Evolutionary conservation across 345 rosid species (phyloP).

Genomic region (Citrus sp.): DNA sequence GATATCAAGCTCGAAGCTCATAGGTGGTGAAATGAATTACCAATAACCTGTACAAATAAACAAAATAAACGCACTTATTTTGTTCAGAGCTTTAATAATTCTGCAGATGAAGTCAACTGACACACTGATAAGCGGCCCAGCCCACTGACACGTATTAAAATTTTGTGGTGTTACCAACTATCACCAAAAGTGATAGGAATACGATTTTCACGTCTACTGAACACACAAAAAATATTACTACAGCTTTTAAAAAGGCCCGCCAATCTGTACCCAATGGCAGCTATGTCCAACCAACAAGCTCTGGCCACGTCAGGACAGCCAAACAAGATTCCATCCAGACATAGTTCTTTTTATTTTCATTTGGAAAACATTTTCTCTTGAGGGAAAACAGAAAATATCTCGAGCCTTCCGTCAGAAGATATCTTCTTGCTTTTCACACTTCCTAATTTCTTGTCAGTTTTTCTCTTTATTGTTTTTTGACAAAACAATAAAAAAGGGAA

Average conservation of each 20-base stretch:
- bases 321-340: no score
- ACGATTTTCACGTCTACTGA: background rate
- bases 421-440: background rate
- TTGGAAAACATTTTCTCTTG: no score
- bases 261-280: background rate
- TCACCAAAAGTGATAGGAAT: no score
- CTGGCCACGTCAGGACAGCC: background rate
- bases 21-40: no score
- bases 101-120: background rate
- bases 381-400: no score
- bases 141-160: background rate
- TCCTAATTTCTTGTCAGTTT: background rate
- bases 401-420: background rate
- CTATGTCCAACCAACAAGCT: background rate
- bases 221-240: background rate
- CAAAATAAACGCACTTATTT: background rate
- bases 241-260: background rate
- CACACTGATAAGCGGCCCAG: background rate
- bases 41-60: no score
- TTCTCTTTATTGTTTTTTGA: background rate
- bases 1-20: no score
- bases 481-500: background rate
- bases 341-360: no score
- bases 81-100: background rate
- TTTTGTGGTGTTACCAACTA: no score